These are phyloP conservation scores for Lichtheimia ornata DNA, from an alignment of 371 early-diverging fungal species.

Conservation along the genomic window DNA sequence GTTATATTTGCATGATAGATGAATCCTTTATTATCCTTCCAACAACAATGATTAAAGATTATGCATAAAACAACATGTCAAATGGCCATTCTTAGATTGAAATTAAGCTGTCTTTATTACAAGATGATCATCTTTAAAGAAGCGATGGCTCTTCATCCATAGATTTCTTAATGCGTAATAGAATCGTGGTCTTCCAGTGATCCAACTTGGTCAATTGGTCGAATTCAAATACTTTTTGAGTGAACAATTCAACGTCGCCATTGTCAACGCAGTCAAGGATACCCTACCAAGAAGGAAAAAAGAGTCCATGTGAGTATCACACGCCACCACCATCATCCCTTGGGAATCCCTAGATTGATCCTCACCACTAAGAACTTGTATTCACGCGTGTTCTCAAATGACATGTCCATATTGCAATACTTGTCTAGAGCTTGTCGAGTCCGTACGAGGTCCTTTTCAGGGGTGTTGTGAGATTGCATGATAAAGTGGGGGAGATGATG, in stretches of 20 bases:
- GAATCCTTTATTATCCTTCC: too few relatives aligned
- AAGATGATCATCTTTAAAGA: slow-evolving; percentile 4
- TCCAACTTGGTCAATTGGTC: slow-evolving; percentile 90
- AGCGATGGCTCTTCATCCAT: slow-evolving; percentile 59
- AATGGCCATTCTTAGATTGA: too few relatives aligned
- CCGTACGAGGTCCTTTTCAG: slow-evolving; percentile 69
- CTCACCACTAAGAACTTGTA: slow-evolving; percentile 75
- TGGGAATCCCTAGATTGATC: neutral
- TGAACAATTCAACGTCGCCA: slow-evolving; percentile 81
- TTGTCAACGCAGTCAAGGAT: slow-evolving; percentile 77
- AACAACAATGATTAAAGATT: too few relatives aligned
- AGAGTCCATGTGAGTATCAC: neutral
- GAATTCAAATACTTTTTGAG: slow-evolving; percentile 77
- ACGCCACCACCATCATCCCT: neutral
- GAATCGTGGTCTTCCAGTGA: slow-evolving; percentile 92
- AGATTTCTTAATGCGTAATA: slow-evolving; percentile 88
- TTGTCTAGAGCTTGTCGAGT: slow-evolving; percentile 71
- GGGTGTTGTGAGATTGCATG: neutral
- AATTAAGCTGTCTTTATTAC: too few relatives aligned
- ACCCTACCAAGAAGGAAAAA: slow-evolving; percentile 32
- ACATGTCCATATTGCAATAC: slow-evolving; percentile 83
- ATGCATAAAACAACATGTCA: too few relatives aligned
- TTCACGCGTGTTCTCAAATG: slow-evolving; percentile 86
- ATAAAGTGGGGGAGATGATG: neutral
- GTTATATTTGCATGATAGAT: too few relatives aligned